Conservation (phyloP, 495 filamentous ascomycete genomes). For the Diplogelasinospora grovesii region DNA sequence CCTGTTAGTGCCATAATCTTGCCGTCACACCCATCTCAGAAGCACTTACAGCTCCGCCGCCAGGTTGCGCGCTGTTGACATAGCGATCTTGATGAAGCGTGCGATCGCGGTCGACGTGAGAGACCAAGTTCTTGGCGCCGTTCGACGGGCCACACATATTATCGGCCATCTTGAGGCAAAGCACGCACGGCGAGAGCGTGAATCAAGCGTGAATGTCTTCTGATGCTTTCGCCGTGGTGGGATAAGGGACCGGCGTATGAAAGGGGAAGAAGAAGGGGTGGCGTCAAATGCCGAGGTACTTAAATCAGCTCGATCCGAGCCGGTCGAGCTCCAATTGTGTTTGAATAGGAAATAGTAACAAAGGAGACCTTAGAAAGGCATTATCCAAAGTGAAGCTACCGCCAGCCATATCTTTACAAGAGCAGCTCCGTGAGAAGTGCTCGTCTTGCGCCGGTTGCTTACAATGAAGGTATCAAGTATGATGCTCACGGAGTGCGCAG, state of each 20-base stretch:
- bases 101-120: constrained; percentile 70
- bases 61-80: constrained; percentile 13
- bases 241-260: no score
- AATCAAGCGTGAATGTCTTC: no score
- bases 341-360: background rate
- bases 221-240: no score
- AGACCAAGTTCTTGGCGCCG: constrained; percentile 75
- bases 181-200: constrained; percentile 1
- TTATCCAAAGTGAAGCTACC: background rate
- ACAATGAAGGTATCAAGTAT: no score
- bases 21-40: no score
- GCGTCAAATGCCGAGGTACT: no score
- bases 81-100: constrained; percentile 78
- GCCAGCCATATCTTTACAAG: background rate
- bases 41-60: constrained; percentile 12
- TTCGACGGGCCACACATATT: constrained; percentile 85
- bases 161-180: constrained; percentile 69
- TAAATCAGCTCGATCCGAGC: no score
- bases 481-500: no score
- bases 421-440: no score
- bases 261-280: no score
- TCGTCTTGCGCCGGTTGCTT: no score
- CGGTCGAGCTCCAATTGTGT: no score
- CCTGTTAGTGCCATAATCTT: background rate
- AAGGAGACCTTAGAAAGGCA: background rate